A percentile compares a stretch with the other conserved stretches of the same genome.
Evolutionary conservation across 208 protist genomes (phyloP).

Genomic region (Tritrichomonas musculus): DNA sequence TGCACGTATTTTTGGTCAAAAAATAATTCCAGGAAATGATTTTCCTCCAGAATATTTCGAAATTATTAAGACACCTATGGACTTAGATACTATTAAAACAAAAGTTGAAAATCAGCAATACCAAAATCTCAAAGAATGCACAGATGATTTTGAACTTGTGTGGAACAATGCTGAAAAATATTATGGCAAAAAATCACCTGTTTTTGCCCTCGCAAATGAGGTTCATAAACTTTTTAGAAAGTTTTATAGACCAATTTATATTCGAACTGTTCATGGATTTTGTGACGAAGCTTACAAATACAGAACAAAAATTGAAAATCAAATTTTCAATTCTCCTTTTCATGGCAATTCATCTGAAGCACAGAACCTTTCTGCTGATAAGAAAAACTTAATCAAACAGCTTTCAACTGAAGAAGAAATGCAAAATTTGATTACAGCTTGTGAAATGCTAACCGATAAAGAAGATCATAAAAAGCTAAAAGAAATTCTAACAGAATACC

Average conservation of each 20-base stretch:
- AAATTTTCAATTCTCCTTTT: background rate
- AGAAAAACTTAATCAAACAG: background rate
- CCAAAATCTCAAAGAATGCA: background rate
- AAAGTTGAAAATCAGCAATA: background rate
- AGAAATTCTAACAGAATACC: background rate
- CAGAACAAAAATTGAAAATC: background rate
- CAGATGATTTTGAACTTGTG: background rate
- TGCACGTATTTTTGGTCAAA: background rate
- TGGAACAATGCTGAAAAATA: constrained; percentile 18
- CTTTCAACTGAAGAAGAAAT: background rate
- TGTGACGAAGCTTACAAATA: background rate
- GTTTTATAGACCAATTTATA: background rate
- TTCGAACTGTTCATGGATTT: background rate
- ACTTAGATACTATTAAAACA: background rate
- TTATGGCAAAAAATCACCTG: background rate
- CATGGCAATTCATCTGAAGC: background rate
- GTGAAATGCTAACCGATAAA: background rate
- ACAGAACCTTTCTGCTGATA: background rate
- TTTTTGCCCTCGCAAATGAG: background rate
- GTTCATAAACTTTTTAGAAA: background rate
- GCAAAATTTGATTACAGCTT: background rate
- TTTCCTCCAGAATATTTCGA: background rate
- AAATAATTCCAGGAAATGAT: background rate
- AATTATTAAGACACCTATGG: constrained; percentile 9
- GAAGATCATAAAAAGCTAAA: background rate